Conservation (phyloP, 495 filamentous ascomycete species). For the Cercophora newfieldiana region DNA sequence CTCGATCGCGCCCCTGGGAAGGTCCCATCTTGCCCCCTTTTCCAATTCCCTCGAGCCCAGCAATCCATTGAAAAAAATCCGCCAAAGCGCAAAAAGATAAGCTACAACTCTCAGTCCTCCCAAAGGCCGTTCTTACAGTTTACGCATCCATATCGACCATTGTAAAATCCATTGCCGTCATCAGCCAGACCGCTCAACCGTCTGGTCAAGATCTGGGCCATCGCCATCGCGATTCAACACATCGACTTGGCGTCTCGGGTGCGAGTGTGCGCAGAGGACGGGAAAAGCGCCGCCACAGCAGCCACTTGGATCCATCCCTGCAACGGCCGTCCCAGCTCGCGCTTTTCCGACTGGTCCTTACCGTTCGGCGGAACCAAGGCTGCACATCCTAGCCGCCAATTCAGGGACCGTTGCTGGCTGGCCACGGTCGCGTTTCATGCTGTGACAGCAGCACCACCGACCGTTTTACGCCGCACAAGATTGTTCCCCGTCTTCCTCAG, state of each 20-base stretch:
- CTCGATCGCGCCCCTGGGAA: not conserved
- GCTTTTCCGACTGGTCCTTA: slow-evolving; percentile 4
- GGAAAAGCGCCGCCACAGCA: slow-evolving; percentile 7
- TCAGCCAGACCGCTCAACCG: not conserved
- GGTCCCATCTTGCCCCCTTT: slow-evolving; percentile 2
- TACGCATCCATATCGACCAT: slow-evolving; percentile 10
- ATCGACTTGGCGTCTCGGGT: slow-evolving; percentile 6
- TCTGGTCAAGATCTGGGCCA: not conserved
- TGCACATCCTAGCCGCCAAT: slow-evolving; percentile 6
- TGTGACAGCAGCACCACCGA: slow-evolving; percentile 27
- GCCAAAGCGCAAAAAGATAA: slow-evolving; percentile 18
- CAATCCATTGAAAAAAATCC: not conserved
- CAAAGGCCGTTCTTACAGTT: no score
- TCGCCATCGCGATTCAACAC: slow-evolving; percentile 6
- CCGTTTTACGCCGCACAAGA: slow-evolving; percentile 13
- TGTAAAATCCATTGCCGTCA: slow-evolving; percentile 5
- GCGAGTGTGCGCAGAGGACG: not conserved
- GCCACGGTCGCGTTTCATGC: slow-evolving; percentile 28
- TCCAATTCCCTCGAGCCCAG: slow-evolving; percentile 2
- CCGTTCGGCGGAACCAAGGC: not conserved
- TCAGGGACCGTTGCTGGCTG: slow-evolving; percentile 14
- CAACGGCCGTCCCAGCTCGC: not conserved
- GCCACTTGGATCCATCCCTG: not conserved
- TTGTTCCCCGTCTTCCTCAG: slow-evolving; percentile 5
- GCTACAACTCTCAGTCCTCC: slow-evolving; percentile 13